Base-by-base conservation (phyloP, 140 eudicot species). In the Erigeron philadelphicus region DNA sequence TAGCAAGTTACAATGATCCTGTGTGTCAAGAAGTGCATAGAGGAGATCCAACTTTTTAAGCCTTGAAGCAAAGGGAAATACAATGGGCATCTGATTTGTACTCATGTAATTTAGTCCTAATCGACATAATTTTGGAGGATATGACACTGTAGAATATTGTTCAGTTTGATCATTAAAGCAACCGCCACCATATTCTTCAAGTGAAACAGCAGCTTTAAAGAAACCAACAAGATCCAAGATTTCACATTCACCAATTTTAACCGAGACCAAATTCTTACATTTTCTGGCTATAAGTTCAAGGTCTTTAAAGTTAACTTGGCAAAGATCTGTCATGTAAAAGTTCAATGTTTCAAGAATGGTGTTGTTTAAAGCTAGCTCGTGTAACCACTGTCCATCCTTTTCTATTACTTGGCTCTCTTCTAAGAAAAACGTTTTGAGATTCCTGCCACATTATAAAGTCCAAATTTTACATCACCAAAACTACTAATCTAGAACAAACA, bases 131-230 rank as follows among this genome's bases (percentile, higher is more conserved):
- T 64, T 70, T 7, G 73, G 50, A 23, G 92, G 88, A 76, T 83
- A 72, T 60, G 73, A 41, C 16, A 86, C 73, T 38, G 56, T 16
- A 18, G 49, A 48, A 76, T 80, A 83, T 49, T 42, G 40, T 68
- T 84, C 97, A 6, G 81, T 76, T 31, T 78, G 81, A 17, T 72
- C 84, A 60, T 73, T 80, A 67, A 83, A 85, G 23, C 87, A 84
- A 50, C 95, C 97, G 5, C 97, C 97, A 71, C 85, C 81, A 76
- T 88, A 90, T 74, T 90, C 97, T 81, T 88, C 86, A 48, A 90
- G 75, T 56, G 86, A 67, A 67, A 75, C 55, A 5, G 97, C 89
- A 46, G 84, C 79, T 44, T 77, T 75, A 65, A 90, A 84, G 69
- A 90, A 84, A 47, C 80, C 86, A 41, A 72, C 74, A 49, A 90